Percentiles rank a stretch among this genome's conserved stretches.
These are phyloP conservation scores for Phytophthora vignae DNA, from an alignment of 352 stramenopile species.

Conservation along the genomic window DNA sequence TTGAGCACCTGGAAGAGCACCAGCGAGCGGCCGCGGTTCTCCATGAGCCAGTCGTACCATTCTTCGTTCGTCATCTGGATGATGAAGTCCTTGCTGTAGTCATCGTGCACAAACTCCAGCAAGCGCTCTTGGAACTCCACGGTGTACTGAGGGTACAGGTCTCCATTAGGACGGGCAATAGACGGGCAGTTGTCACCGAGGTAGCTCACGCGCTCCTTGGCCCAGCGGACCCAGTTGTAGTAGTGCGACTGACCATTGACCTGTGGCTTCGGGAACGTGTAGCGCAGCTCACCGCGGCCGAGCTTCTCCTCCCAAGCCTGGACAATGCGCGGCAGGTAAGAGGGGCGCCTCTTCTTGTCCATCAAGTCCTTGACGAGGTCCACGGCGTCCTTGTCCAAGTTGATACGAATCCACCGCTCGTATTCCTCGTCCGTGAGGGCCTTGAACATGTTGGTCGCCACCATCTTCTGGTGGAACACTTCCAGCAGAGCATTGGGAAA, in stretches of 20 bases:
- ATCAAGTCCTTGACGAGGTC: slow-evolving; percentile 51
- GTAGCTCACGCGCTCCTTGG: slow-evolving; percentile 77
- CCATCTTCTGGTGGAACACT: slow-evolving; percentile 59
- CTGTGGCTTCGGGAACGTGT: slow-evolving; percentile 69
- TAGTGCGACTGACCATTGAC: slow-evolving; percentile 70
- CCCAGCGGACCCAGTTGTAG: slow-evolving; percentile 83
- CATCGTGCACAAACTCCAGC: slow-evolving; percentile 64
- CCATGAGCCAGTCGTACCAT: slow-evolving; percentile 74
- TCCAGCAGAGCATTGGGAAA: slow-evolving; percentile 75
- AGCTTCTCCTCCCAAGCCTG: slow-evolving; percentile 70
- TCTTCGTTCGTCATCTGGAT: slow-evolving; percentile 61
- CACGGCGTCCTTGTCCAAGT: slow-evolving; percentile 66
- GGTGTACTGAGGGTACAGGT: slow-evolving; percentile 79
- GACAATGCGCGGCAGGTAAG: slow-evolving; percentile 67
- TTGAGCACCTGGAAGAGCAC: slow-evolving; percentile 71
- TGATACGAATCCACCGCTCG: slow-evolving; percentile 61
- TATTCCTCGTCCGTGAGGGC: slow-evolving; percentile 65
- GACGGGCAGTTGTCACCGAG: slow-evolving; percentile 54
- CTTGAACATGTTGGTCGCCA: slow-evolving; percentile 63
- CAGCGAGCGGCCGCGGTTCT: slow-evolving; percentile 65
- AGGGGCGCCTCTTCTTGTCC: slow-evolving; percentile 40
- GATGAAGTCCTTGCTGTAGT: slow-evolving; percentile 63
- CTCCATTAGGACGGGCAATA: slow-evolving; percentile 51
- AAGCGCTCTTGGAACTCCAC: slow-evolving; percentile 69
- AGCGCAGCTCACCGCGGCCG: slow-evolving; percentile 56